Evolutionary conservation across 441 rosid species (phyloP).

Genomic region (Populus hybrid): DNA sequence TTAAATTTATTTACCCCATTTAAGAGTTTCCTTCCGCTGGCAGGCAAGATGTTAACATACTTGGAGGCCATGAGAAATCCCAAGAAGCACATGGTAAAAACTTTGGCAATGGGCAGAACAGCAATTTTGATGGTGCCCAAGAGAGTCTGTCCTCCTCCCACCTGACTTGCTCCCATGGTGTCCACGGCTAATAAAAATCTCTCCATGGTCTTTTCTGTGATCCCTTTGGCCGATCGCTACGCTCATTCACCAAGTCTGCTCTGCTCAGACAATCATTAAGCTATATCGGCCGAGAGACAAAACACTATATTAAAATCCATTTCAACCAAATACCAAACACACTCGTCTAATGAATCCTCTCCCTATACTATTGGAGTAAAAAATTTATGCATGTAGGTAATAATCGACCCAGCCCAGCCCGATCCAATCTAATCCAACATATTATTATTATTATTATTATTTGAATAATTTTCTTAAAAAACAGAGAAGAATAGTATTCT

Average conservation of each 20-base stretch:
- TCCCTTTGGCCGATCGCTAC: not conserved
- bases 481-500: not conserved
- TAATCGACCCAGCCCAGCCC: not conserved
- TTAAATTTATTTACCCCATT: conserved; percentile 61
- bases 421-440: not conserved
- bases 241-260: conserved; percentile 8
- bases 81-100: conserved; percentile 86
- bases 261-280: not conserved
- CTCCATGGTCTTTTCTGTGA: conserved; percentile 25
- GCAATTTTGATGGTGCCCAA: conserved; percentile 72
- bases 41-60: conserved; percentile 84
- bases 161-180: conserved; percentile 28
- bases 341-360: not conserved
- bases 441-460: too few relatives aligned
- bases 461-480: not conserved
- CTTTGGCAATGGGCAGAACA: conserved; percentile 87
- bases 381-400: not conserved
- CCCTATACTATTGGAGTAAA: not conserved
- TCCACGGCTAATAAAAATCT: conserved; percentile 38
- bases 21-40: conserved; percentile 79
- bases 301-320: not conserved
- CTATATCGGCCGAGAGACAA: not conserved
- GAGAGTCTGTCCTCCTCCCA: conserved; percentile 45
- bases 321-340: too few relatives aligned
- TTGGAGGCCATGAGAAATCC: conserved; percentile 98